phyloP scores from a whole-genome alignment of 2,329 filamentous ascomycete genomes.

The Beauveria asiatica region DNA sequence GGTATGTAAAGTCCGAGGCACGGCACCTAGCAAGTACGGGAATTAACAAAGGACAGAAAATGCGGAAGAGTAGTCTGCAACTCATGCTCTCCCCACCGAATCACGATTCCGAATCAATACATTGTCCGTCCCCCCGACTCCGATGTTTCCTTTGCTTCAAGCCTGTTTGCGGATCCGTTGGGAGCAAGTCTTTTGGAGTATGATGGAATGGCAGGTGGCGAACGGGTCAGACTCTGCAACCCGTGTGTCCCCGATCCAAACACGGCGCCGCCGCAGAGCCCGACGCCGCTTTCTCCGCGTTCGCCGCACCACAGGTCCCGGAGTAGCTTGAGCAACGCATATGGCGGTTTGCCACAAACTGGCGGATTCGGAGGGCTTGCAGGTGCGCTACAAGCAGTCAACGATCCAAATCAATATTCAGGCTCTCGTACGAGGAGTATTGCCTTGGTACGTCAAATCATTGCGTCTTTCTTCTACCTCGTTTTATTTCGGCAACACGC shows the following conservation, averaged over 20 bases:
- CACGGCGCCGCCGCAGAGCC: constrained; percentile 43
- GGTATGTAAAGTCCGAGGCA: constrained; percentile 37
- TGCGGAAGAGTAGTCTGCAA: constrained; percentile 89
- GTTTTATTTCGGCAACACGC: not conserved
- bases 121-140: constrained; percentile 68
- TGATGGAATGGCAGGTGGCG: constrained; percentile 42
- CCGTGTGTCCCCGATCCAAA: constrained; percentile 56
- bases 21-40: not conserved
- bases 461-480: not conserved
- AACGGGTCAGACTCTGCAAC: constrained; percentile 52
- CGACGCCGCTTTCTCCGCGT: constrained; percentile 28
- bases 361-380: constrained; percentile 16
- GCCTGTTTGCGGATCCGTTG: constrained; percentile 30
- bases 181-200: constrained; percentile 33
- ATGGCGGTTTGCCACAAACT: constrained; percentile 21
- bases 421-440: constrained; percentile 34
- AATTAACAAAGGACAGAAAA: constrained; percentile 46
- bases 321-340: constrained; percentile 31
- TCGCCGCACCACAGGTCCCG: constrained; percentile 36
- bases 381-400: constrained; percentile 13
- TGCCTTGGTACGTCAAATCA: constrained; percentile 36
- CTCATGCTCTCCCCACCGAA: constrained; percentile 84
- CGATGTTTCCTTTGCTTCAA: constrained; percentile 29
- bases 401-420: constrained; percentile 28
- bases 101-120: constrained; percentile 87